Evolutionary conservation across 257 asterid genomes (phyloP).

Genomic region (Rehmannia glutinosa): DNA sequence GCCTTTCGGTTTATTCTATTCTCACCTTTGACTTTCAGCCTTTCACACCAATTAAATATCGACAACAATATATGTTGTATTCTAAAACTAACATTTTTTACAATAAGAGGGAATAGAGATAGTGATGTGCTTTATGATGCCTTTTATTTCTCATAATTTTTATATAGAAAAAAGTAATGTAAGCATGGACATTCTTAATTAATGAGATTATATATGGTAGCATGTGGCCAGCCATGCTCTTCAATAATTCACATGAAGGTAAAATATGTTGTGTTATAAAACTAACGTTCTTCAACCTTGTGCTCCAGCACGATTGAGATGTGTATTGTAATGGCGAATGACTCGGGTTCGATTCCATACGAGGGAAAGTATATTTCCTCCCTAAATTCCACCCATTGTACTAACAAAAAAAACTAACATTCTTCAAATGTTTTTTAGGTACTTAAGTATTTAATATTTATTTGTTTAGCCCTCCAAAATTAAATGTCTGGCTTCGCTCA

Average conservation of each 20-base stretch:
- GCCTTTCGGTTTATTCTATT: constrained; percentile 28
- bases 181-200: constrained; percentile 13
- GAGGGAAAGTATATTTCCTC: too few species aligned
- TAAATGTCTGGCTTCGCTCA: too few species aligned
- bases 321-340: too few species aligned
- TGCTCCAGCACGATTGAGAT: too few species aligned
- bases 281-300: too few species aligned
- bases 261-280: too few species aligned
- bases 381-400: too few species aligned
- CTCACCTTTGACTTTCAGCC: constrained; percentile 22
- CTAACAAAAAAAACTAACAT: too few species aligned
- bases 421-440: too few species aligned
- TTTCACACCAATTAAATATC: constrained; percentile 7
- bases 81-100: background rate
- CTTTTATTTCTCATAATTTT: background rate
- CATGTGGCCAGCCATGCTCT: constrained; percentile 41
- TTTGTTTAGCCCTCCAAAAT: too few species aligned
- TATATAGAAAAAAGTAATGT: background rate
- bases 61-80: constrained; percentile 4
- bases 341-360: too few species aligned
- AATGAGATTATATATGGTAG: constrained; percentile 22
- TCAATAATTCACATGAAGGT: constrained; percentile 24
- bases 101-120: background rate
- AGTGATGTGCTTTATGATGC: background rate
- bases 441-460: too few species aligned